Percentiles rank a stretch among this genome's conserved stretches.
Evolutionary conservation across 2,329 filamentous ascomycete species (phyloP).

Genomic region (Cladophialophora exuberans): DNA sequence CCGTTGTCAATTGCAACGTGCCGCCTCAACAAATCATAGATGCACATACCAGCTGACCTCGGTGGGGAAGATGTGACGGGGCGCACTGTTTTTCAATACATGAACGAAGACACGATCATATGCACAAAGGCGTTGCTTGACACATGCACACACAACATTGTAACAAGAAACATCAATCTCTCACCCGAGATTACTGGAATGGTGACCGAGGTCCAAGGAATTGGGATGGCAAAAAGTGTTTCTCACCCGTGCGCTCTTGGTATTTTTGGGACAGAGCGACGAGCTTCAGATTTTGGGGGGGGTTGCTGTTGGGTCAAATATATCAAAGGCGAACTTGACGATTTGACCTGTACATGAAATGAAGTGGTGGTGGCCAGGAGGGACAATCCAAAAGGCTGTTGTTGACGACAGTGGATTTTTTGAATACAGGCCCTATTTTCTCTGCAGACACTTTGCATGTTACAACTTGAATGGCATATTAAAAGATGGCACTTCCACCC

Average conservation of each 20-base stretch:
- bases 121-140: conserved; percentile 13
- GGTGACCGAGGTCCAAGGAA: conserved; percentile 8
- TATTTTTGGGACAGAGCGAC: neutral
- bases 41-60: conserved; percentile 20
- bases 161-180: conserved; percentile 15
- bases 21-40: conserved; percentile 19
- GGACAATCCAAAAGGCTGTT: too few species aligned
- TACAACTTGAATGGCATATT: too few species aligned
- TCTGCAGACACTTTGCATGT: too few species aligned
- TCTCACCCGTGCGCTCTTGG: neutral
- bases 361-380: conserved; percentile 6
- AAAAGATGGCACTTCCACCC: too few species aligned
- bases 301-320: too few species aligned
- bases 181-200: conserved; percentile 1
- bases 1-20: conserved; percentile 11
- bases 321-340: conserved; percentile 11
- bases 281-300: neutral
- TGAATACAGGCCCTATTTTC: too few species aligned
- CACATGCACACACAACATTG: neutral
- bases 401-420: neutral
- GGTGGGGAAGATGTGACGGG: conserved; percentile 2
- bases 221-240: conserved; percentile 20
- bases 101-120: conserved; percentile 14
- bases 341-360: conserved; percentile 8
- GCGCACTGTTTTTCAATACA: conserved; percentile 12